phyloP scores from a whole-genome alignment of 2,329 filamentous ascomycete species.

The Xenoacremonium recifei region DNA sequence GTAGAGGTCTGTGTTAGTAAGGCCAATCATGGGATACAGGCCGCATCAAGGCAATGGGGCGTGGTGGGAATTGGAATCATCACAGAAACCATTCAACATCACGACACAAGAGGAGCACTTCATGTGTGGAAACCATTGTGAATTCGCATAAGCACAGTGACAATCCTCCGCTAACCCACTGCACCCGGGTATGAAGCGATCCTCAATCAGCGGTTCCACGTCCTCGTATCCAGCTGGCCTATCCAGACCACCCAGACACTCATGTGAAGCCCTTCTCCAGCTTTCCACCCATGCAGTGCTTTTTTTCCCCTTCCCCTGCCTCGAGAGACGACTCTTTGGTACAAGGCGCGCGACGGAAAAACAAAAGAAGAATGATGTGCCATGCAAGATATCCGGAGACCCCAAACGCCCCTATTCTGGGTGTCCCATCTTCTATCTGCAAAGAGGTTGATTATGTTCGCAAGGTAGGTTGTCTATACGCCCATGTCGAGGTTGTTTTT shows the following conservation, averaged over 20 bases:
- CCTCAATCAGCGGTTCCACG: conserved; percentile 62
- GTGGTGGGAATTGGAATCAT: too few species aligned
- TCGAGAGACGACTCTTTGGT: conserved; percentile 44
- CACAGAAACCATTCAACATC: too few species aligned
- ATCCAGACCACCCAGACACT: conserved; percentile 45
- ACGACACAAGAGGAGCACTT: conserved; percentile 9
- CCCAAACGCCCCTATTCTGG: conserved; percentile 69
- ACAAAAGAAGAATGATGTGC: conserved; percentile 49
- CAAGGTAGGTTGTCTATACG: conserved; percentile 48
- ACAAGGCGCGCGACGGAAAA: conserved; percentile 46
- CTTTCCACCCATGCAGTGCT: conserved; percentile 56
- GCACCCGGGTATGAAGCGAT: conserved; percentile 60
- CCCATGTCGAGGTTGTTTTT: conserved; percentile 48
- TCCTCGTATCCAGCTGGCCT: conserved; percentile 51
- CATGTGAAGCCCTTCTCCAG: conserved; percentile 59
- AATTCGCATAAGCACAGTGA: conserved; percentile 60
- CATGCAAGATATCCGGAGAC: conserved; percentile 81
- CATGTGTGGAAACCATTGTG: conserved; percentile 55
- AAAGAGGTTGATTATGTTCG: conserved; percentile 48
- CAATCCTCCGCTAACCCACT: conserved; percentile 45
- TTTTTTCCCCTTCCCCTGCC: conserved; percentile 35
- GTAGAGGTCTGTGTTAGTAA: too few species aligned
- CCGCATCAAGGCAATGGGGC: too few species aligned
- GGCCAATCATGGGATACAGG: too few species aligned
- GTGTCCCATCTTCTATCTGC: conserved; percentile 73